These are phyloP conservation scores for Ustilago tritici DNA, from an alignment of 1,284 basidiomycete species.

Conservation along the genomic window DNA sequence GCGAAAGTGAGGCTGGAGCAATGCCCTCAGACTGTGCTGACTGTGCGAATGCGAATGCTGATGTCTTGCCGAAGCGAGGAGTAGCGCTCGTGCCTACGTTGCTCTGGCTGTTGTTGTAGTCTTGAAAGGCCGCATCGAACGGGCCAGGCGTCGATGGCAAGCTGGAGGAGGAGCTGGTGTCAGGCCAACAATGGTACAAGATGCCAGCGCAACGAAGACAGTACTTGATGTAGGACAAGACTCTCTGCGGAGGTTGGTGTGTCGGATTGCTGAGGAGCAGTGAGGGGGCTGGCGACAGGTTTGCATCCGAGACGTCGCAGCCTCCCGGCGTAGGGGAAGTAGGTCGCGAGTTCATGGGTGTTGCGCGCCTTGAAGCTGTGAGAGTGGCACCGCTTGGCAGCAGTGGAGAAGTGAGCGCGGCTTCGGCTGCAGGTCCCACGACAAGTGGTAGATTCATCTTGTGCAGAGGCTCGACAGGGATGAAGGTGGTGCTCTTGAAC, in stretches of 20 bases:
- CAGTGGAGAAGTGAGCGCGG: conserved; percentile 38
- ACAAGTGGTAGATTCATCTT: conserved; percentile 71
- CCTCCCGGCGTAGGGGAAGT: conserved; percentile 21
- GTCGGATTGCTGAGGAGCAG: conserved; percentile 62
- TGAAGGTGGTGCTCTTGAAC: conserved; percentile 73
- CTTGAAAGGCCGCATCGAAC: conserved; percentile 39
- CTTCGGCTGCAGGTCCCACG: conserved; percentile 48
- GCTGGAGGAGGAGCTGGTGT: conserved; percentile 45
- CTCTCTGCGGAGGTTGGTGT: conserved; percentile 53
- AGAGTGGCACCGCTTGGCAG: conserved; percentile 45
- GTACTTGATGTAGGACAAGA: conserved; percentile 69
- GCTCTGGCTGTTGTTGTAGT: conserved; percentile 27
- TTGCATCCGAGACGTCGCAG: conserved; percentile 14
- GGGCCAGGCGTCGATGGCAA: conserved; percentile 41
- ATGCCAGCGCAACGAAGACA: conserved; percentile 73
- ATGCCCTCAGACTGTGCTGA: conserved; percentile 14
- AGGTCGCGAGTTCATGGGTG: conserved; percentile 39
- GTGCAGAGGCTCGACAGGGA: conserved; percentile 71
- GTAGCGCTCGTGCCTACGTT: conserved; percentile 3
- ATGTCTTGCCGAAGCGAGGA: conserved; percentile 10
- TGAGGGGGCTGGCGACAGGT: conserved; percentile 43
- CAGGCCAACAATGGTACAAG: conserved; percentile 72
- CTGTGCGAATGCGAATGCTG: conserved; percentile 15
- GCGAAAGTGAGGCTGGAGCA: conserved; percentile 30
- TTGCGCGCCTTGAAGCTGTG: conserved; percentile 34